Evolutionary conservation across 345 rosid species (phyloP).

Genomic region (Salix purpurea): DNA sequence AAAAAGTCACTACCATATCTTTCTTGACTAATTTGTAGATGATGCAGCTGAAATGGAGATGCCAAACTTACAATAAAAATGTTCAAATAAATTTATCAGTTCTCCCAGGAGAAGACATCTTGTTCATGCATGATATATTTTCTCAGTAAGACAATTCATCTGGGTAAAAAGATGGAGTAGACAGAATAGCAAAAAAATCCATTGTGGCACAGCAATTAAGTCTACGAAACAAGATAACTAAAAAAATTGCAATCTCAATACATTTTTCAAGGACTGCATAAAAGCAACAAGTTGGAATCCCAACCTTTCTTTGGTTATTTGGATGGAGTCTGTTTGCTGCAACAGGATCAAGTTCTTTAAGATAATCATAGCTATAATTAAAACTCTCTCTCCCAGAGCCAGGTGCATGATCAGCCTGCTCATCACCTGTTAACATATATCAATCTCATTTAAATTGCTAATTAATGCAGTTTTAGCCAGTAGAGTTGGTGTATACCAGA

Average conservation of each 20-base stretch:
- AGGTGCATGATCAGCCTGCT: constrained; percentile 26
- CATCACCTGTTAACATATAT: constrained; percentile 30
- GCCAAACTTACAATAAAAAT: background rate
- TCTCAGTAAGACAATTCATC: background rate
- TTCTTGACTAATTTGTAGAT: background rate
- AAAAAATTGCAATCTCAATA: background rate
- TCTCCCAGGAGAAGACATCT: background rate
- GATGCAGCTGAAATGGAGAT: background rate
- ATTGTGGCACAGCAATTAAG: background rate
- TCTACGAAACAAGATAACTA: background rate
- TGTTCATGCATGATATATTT: background rate
- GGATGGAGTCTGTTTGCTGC: constrained; percentile 92
- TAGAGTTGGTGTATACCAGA: constrained; percentile 38
- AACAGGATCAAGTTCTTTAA: constrained; percentile 76
- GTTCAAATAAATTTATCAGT: background rate
- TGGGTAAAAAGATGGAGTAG: background rate
- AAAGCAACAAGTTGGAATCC: background rate
- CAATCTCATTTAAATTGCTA: background rate
- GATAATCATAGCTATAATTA: constrained; percentile 47
- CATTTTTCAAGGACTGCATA: background rate
- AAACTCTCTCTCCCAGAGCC: constrained; percentile 27
- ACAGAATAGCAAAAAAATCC: background rate
- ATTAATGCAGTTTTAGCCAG: constrained; percentile 10
- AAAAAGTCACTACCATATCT: too few relatives aligned
- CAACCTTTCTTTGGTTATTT: constrained; percentile 78